Conservation (phyloP, 192 early-diverging fungal species). For the Diversispora eburnea region DNA sequence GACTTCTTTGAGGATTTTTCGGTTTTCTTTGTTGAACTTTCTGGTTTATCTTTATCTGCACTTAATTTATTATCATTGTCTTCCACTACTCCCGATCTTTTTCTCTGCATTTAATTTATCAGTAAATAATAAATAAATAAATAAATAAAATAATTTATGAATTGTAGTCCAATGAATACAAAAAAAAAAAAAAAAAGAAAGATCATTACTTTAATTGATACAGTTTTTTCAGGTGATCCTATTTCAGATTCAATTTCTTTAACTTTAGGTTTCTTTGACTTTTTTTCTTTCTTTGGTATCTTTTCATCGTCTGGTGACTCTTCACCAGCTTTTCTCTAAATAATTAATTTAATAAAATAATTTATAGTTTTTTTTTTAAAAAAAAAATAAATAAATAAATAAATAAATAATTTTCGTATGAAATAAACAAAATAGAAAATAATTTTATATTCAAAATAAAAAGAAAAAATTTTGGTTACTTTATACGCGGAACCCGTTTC, state of each 20-base stretch:
- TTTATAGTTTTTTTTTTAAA: too few relatives aligned
- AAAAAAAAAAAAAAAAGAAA: neutral
- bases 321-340: neutral
- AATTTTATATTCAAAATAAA: too few relatives aligned
- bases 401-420: neutral
- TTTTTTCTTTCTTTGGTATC: slow-evolving; percentile 4
- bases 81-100: neutral
- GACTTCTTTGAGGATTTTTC: too few relatives aligned
- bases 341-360: too few relatives aligned
- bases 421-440: neutral
- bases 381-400: neutral
- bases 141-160: neutral
- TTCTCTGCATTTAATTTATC: neutral
- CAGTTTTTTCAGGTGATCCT: neutral
- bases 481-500: neutral
- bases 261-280: neutral
- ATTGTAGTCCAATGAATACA: neutral
- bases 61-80: neutral
- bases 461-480: neutral
- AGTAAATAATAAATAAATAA: neutral
- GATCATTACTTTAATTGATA: neutral
- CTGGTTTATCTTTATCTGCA: too few relatives aligned
- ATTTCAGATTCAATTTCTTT: neutral
- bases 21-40: too few relatives aligned
- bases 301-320: neutral